These are phyloP conservation scores for Ogataea pilisensis DNA, from an alignment of 805 yeast species.

Conservation along the genomic window DNA sequence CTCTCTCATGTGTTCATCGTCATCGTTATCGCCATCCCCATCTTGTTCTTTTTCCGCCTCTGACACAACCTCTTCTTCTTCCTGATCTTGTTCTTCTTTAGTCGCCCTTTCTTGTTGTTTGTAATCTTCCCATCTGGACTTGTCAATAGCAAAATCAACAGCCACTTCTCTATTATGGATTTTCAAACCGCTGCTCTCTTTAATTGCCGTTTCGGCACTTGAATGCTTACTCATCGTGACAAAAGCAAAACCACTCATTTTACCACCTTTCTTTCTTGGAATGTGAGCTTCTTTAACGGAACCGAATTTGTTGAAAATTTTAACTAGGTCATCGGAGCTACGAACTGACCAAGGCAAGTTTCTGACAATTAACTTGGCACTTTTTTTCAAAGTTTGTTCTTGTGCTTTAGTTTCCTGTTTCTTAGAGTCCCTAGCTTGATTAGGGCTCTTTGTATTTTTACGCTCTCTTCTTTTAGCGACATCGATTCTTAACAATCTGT, in stretches of 20 bases:
- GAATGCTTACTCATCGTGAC: constrained; percentile 79
- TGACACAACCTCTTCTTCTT: constrained; percentile 31
- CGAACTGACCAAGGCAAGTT: constrained; percentile 96
- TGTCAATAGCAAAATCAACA: constrained; percentile 90
- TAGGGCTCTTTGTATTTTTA: constrained; percentile 28
- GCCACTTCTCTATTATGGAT: constrained; percentile 90
- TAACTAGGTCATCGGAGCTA: constrained; percentile 65
- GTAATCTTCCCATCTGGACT: constrained; percentile 70
- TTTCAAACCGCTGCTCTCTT: constrained; percentile 67
- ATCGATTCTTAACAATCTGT: constrained; percentile 68
- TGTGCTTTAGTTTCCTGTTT: constrained; percentile 32
- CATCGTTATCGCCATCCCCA: constrained; percentile 31
- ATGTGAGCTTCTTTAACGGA: constrained; percentile 84
- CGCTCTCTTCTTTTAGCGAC: constrained; percentile 92
- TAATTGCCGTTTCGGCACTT: constrained; percentile 78
- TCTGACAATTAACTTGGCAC: constrained; percentile 82
- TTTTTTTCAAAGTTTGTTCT: constrained; percentile 38
- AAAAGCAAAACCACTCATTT: constrained; percentile 92
- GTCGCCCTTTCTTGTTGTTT: constrained; percentile 32
- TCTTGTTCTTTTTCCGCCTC: constrained; percentile 34
- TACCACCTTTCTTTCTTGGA: constrained; percentile 84
- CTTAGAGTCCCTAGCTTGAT: constrained; percentile 36
- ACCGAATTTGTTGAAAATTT: constrained; percentile 72
- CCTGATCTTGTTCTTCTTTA: constrained; percentile 32
- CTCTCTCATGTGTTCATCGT: constrained; percentile 27